Base-by-base conservation (phyloP, 257 asterid species). In the Nicotiana noctiflora region DNA sequence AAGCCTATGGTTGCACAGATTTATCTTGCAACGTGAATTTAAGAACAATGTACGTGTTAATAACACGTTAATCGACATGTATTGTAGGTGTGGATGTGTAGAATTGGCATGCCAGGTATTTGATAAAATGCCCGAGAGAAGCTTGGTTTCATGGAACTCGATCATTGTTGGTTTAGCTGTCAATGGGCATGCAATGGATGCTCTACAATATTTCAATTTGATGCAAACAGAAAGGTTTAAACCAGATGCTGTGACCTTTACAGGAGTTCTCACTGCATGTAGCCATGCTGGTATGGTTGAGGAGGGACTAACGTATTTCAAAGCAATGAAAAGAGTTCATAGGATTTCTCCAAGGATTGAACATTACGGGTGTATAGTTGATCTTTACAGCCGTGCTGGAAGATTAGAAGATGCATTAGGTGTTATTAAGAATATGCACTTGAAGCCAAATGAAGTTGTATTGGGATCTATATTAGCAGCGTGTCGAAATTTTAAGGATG, bases 291-390 rank as follows among this genome's bases (percentile, higher is more conserved):
- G 98, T 63, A 86, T 91, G 74, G 89, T 87, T 0, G 80, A 90
- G 0, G 72, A 89, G 66, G 97, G 95, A 80, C 72, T 91, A 31
- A 65, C 84, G 10, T 84, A 91, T 44, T 94, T 91, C 17, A 78
- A 84, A 37, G 21, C 76, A 25, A 94, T 94, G 98, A 83, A 17
- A 15, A n/a, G 65, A 56, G 81, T 82, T 17, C 85, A 88, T 56
- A 89, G 86, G 61, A 88, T 92, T 49, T 34, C 77, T 55, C 97
- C 94, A 37, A 86, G 87, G 80, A 88, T 94, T 32, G 94, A 94
- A 72, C 98, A 92, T 83, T 94, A 91, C 8, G 98, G 98, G 9
- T 94, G 98, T 72, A 3, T 89, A 9, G 97, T 92, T 2, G 97
- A 94, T 66, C 92, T 94, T 12, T 89, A 88, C 60, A 88, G 95